Base-by-base conservation (phyloP, 1,139 yeast species). In the Diutina sp. region DNA sequence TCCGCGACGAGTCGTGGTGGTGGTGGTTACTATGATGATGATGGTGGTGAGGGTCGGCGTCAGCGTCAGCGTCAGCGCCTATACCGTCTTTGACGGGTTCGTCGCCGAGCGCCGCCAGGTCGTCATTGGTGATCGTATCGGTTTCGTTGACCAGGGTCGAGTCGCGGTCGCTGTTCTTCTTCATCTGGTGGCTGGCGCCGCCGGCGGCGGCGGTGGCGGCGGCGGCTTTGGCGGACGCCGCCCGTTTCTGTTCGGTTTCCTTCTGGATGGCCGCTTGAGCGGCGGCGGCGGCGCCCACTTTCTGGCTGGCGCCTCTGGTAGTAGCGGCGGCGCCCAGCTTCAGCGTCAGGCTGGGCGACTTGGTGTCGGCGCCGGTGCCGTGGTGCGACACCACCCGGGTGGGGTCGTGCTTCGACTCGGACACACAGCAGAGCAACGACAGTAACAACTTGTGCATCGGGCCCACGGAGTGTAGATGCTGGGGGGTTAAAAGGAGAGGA, bases 341-440 rank as follows among this genome's bases (percentile, higher is more conserved):
- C 58, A 57, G 14, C 57, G 57, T 18, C 58, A 62, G 44, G 60
- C 62, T 16, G 58, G 41, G n/a, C n/a, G 58, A 18, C 56, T 58
- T 18, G 53, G 55, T 8, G 46, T 55, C n/a, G 51, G 53, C 45
- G 54, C 55, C 38, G 55, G 55, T n/a, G 55, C 48, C 8, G 55
- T 51, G 14, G 21, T 51, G 51, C 35, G 54, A 45, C 50, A 25
- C 54, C 46, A 44, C 35, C 30, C 44, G 32, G 66, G 25, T 16
- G 29, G 53, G 28, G 51, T 32, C 54, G 44, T 44, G 55, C 44
- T 51, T 18, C 57, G 75, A 62, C 58, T 69, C 72, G 28, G 66
- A 69, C 8, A 76, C 71, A 58, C 80, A 76, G 61, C 80, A 76
- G 51, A 75, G 72, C 52, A 75, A 65, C 11, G 77, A 67, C n/a